Percentiles rank a stretch among this genome's conserved stretches.
phyloP scores from a whole-genome alignment of 202 grass and related monocot species.

The Zizania palustris region DNA sequence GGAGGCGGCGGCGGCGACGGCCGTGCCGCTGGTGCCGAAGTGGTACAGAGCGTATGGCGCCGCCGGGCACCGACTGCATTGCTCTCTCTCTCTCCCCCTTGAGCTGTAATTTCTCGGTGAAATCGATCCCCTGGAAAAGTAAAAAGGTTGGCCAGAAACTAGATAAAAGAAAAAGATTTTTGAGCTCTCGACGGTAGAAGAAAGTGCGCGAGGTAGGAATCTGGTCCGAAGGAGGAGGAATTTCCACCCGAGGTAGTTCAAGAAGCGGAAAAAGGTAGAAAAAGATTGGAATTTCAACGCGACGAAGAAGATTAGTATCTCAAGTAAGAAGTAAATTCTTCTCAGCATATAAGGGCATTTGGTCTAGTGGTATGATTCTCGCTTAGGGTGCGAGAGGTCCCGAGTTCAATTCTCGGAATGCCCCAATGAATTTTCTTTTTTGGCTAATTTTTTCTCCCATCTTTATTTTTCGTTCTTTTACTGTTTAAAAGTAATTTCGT shows the following conservation, averaged over 20 bases:
- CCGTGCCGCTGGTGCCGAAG: conserved; percentile 73
- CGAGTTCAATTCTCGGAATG: conserved; percentile 70
- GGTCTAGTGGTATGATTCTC: conserved; percentile 79
- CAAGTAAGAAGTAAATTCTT: too few species aligned
- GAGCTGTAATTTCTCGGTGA: not conserved
- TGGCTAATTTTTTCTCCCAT: too few species aligned
- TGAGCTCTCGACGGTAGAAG: not conserved
- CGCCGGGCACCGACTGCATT: conserved; percentile 29
- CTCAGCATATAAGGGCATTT: conserved; percentile 51
- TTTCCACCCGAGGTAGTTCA: not conserved
- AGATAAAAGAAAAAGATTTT: not conserved
- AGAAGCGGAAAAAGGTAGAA: not conserved
- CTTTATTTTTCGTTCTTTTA: not conserved
- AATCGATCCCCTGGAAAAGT: conserved; percentile 8
- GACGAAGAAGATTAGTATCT: too few species aligned
- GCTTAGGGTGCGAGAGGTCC: conserved; percentile 94
- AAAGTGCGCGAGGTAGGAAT: not conserved
- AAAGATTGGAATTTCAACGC: not conserved
- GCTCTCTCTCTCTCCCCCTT: conserved; percentile 1
- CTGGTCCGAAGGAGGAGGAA: not conserved
- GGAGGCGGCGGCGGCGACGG: conserved; percentile 72
- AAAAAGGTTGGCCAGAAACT: not conserved
- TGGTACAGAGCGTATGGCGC: conserved; percentile 55
- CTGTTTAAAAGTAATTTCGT: too few species aligned
- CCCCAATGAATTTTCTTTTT: not conserved